Base-by-base conservation (phyloP, 2,329 filamentous ascomycete species). In the Pestalotiopsis sp. region DNA sequence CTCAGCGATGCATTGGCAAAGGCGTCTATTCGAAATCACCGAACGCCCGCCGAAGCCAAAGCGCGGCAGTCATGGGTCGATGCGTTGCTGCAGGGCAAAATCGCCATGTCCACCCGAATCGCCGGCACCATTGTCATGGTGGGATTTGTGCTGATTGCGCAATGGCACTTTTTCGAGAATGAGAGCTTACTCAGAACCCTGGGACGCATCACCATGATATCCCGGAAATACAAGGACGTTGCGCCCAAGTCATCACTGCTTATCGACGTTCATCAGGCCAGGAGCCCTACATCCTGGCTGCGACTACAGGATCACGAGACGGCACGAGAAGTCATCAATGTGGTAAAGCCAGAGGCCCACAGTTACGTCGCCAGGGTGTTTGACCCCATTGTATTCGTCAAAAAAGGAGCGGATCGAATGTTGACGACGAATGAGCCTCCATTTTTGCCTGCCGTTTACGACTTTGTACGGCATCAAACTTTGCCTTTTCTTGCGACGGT, bases 261-360 rank as follows among this genome's bases (percentile, higher is more conserved):
- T 1, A 83, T 89, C 11, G 85, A 87, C 24, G 86, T 94, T 69
- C 90, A 94, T 73, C 91, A 93, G 75, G 91, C 91, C 2, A 85
- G 92, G 69, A 92, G 89, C n/a, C 92, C 91, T 1, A 89, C 86
- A 3, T 91, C 92, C 17, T 95, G 92, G 92, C 82, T 94, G 63
- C 86, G 87, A 30, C 83, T 94, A 67, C 92, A 94, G 76, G 92
- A 94, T 72, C 91, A 94, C 72, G 91, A 93, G 74, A 94, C 92
- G 1, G 92, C 92, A 2, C 87, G 86, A 48, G 92, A 94, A 74
- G 86, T 94, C 17, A 93, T 94, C 75, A 85, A 88, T n/a, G 86
- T 92, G 39, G 86, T 94, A 72, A 94, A 93, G 71, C 92, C 92
- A 6, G 82, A 85, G 66, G 87, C 89, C 1, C 86, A 92, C 74